Percentiles rank a stretch among this genome's conserved stretches.
These are phyloP conservation scores for Globomyces sp. DNA, from an alignment of 371 early-diverging fungal genomes.

Conservation along the genomic window DNA sequence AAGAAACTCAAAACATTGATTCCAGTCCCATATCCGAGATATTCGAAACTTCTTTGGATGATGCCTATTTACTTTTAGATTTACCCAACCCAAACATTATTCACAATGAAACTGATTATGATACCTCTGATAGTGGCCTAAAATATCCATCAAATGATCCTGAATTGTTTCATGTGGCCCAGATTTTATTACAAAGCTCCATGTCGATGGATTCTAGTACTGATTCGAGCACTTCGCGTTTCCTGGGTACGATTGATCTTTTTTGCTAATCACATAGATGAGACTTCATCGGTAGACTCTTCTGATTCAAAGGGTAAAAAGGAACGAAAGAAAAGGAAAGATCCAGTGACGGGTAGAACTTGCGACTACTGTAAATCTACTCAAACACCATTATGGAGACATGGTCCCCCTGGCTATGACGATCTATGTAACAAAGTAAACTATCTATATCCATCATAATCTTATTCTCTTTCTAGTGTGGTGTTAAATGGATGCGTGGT, in stretches of 20 bases:
- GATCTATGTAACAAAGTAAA: constrained; percentile 68
- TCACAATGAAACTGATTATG: too few species aligned
- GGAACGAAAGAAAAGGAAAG: neutral
- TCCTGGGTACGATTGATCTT: neutral
- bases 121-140: too few species aligned
- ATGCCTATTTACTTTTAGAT: too few species aligned
- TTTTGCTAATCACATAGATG: too few species aligned
- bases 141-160: too few species aligned
- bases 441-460: neutral
- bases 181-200: neutral
- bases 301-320: neutral
- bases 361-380: constrained; percentile 66
- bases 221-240: neutral
- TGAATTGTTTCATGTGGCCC: neutral
- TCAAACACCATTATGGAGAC: constrained; percentile 86
- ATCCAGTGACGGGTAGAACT: neutral
- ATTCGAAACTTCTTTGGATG: too few species aligned
- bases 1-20: too few species aligned
- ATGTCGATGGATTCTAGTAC: neutral
- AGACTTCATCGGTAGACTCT: too few species aligned
- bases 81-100: too few species aligned
- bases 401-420: constrained; percentile 75
- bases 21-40: too few species aligned
- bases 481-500: constrained; percentile 14
- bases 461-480: neutral